phyloP scores from a whole-genome alignment of 345 rosid genomes.

The Brassica incana region DNA sequence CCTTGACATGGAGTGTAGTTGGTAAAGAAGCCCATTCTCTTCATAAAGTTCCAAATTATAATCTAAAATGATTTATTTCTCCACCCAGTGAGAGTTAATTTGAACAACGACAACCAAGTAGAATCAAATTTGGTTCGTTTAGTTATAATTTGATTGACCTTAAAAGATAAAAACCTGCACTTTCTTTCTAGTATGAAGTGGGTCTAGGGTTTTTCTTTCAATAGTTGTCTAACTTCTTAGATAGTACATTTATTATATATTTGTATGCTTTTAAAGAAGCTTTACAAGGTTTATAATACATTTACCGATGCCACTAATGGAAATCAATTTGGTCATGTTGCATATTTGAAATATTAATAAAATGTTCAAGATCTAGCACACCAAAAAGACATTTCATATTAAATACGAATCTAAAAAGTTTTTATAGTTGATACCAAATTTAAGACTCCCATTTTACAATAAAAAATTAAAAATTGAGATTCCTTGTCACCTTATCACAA shows the following conservation, averaged over 20 bases:
- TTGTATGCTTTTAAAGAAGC: neutral
- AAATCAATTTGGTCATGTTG: neutral
- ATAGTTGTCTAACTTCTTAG: neutral
- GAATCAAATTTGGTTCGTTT: neutral
- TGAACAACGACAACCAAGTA: neutral
- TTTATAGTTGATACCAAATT: neutral
- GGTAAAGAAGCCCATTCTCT: conserved; percentile 35
- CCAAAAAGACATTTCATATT: neutral
- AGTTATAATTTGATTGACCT: neutral
- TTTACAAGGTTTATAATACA: neutral
- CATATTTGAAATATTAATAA: neutral
- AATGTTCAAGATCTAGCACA: neutral
- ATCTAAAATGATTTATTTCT: neutral
- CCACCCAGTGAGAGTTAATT: neutral
- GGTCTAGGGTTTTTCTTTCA: neutral
- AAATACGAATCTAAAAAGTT: neutral
- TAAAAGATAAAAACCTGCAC: neutral
- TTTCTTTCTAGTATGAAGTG: neutral
- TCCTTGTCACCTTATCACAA: conserved; percentile 21
- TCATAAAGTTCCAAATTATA: neutral
- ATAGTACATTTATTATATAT: neutral
- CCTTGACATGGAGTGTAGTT: conserved; percentile 33
- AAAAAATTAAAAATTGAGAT: neutral
- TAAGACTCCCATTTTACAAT: neutral
- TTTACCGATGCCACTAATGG: neutral